These are phyloP conservation scores for Sergeia podlipaevii DNA, from an alignment of 208 protist genomes.

Conservation along the genomic window DNA sequence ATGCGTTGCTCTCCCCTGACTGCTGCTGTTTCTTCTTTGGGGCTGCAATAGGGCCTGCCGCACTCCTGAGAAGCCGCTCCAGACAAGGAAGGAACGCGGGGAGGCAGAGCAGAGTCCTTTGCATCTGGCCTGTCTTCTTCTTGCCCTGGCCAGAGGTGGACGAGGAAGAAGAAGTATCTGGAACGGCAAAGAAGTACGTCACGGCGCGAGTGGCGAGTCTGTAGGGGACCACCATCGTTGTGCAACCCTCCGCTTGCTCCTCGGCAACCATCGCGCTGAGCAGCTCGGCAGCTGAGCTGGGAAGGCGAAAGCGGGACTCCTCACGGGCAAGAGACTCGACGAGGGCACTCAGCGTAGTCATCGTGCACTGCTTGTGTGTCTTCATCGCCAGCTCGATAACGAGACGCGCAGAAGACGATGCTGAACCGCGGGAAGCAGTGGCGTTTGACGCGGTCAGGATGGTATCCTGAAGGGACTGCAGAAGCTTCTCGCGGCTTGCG, in stretches of 20 bases:
- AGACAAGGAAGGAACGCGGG: slow-evolving; percentile 3
- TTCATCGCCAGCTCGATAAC: slow-evolving; percentile 29
- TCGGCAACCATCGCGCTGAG: slow-evolving; percentile 37
- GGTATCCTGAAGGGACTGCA: slow-evolving; percentile 41
- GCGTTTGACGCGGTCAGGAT: slow-evolving; percentile 13
- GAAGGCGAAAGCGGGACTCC: slow-evolving; percentile 47
- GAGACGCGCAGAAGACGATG: slow-evolving; percentile 7
- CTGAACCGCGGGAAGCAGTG: neutral
- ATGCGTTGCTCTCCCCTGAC: neutral
- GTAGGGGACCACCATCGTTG: slow-evolving; percentile 19
- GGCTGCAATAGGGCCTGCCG: slow-evolving; percentile 1
- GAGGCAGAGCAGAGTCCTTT: neutral
- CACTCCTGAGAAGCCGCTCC: slow-evolving; percentile 6
- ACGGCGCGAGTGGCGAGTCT: slow-evolving; percentile 23
- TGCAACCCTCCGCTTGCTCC: slow-evolving; percentile 5
- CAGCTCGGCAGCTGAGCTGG: slow-evolving; percentile 43
- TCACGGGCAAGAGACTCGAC: slow-evolving; percentile 72
- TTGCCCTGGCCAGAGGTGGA: neutral
- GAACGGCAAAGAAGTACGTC: slow-evolving; percentile 43
- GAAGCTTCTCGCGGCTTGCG: slow-evolving; percentile 21
- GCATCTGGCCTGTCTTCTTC: neutral
- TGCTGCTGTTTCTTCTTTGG: slow-evolving; percentile 12
- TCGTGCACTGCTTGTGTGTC: slow-evolving; percentile 12
- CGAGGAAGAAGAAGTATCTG: neutral
- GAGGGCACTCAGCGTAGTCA: slow-evolving; percentile 62